Evolutionary conservation across 2,329 filamentous ascomycete genomes (phyloP), one percentile per base, ranked within the genome.

Genomic region (Apiospora phragmitis): DNA sequence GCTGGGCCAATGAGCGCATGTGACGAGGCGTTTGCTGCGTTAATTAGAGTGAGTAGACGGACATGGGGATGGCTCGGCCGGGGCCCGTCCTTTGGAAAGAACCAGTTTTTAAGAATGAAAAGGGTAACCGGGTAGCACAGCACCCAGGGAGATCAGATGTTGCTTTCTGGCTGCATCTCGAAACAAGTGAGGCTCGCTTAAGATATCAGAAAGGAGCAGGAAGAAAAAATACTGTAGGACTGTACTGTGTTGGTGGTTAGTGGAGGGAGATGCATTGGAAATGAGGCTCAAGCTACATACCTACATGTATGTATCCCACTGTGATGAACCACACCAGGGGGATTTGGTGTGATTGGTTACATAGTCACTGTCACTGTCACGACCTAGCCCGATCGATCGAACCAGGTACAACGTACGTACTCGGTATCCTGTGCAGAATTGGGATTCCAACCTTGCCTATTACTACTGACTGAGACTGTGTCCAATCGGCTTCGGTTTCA

Each of bases 111-210:
- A 38, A 38, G 32, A 62, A n/a, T 12, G 49, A 55, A 32, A 32
- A 55, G 14, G 26, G 6, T 3, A 21, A 55, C 12, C 11, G 18
- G 49, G 47, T 26, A 24, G 47, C n/a, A 26, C 41, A 62, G 21
- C 55, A 62, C 32, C n/a, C 8, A 24, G 32, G 55, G 55, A 62
- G 55, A 62, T 38, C 55, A 62, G 55, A 62, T 62, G 55, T 41
- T 41, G 14, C 12, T 62, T 62, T 62, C 32, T 32, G 12, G 32
- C 55, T 62, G 32, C 32, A 38, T 38, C 32, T 38, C 55, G 29
- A 62, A 62, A 62, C 55, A 38, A 38, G 55, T 38, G 55, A 62
- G 32, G 32, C 55, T 62, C 55, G 55, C 55, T 62, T 62, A 62
- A 38, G 55, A n/a, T 9, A 21, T 3, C 21, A 21, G 51, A 59